phyloP scores from a whole-genome alignment of 1,139 yeast species.

The Sugiyamaella japonica region DNA sequence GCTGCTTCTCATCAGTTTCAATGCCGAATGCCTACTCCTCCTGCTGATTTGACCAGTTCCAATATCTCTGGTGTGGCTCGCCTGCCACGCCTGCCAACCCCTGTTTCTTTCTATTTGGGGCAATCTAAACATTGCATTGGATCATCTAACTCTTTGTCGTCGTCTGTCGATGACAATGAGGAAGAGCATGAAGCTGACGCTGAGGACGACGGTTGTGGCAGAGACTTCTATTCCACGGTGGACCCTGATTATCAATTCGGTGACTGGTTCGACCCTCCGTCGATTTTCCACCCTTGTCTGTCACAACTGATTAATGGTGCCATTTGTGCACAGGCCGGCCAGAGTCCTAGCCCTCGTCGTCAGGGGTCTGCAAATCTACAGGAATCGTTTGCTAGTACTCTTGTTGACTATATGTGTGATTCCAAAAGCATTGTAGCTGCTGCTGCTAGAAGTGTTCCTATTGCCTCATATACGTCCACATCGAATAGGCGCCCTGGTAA shows the following conservation, averaged over 20 bases:
- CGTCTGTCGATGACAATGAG: constrained; percentile 7
- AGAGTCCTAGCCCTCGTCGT: not conserved
- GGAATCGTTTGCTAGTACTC: constrained; percentile 19
- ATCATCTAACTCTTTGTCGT: constrained; percentile 11
- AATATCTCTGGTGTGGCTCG: not conserved
- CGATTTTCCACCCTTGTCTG: constrained; percentile 9
- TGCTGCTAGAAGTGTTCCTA: not conserved
- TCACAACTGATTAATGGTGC: constrained; percentile 5
- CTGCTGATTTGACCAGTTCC: not conserved
- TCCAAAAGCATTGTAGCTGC: constrained; percentile 13
- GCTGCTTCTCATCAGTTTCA: not conserved
- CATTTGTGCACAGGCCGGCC: not conserved
- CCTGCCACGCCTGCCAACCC: constrained; percentile 11
- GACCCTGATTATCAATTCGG: constrained; percentile 22
- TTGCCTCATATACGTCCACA: not conserved
- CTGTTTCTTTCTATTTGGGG: constrained; percentile 22
- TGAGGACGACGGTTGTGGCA: constrained; percentile 14
- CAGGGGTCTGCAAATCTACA: not conserved
- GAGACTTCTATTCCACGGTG: constrained; percentile 23
- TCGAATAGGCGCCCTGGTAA: not conserved
- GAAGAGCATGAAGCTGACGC: not conserved
- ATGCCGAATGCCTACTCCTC: not conserved
- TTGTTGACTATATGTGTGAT: constrained; percentile 15
- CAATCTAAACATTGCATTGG: constrained; percentile 19
- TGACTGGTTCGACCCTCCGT: constrained; percentile 5